phyloP scores from a whole-genome alignment of 225 moss, liverwort and hornwort species.

The Marchantia paleacea region DNA sequence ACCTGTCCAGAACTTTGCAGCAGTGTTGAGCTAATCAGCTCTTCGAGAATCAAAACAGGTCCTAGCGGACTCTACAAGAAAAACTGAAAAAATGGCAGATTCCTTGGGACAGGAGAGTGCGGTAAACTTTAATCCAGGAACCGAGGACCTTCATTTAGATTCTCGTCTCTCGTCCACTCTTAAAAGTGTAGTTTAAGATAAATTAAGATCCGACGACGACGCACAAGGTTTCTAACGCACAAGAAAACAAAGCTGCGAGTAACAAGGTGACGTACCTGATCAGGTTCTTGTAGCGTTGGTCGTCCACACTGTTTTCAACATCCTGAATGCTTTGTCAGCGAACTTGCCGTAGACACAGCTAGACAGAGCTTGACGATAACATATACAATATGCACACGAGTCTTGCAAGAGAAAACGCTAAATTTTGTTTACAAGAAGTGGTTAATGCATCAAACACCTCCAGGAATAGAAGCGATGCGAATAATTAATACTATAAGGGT shows the following conservation, averaged over 20 bases:
- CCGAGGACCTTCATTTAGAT: not conserved
- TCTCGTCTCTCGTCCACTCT: not conserved
- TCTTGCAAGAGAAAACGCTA: too few species aligned
- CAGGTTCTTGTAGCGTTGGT: not conserved
- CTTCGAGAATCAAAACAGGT: not conserved
- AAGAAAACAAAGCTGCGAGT: not conserved
- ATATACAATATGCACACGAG: too few species aligned
- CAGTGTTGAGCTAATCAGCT: not conserved
- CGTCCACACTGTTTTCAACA: not conserved
- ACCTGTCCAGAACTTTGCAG: not conserved
- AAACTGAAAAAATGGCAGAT: not conserved
- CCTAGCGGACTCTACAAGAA: not conserved
- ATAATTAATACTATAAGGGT: too few species aligned
- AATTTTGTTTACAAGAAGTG: too few species aligned
- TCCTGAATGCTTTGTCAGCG: too few species aligned
- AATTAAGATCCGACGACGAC: not conserved
- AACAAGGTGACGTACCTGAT: not conserved
- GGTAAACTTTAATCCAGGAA: not conserved
- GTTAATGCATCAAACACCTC: too few species aligned
- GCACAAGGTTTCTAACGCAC: not conserved
- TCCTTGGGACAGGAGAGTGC: not conserved
- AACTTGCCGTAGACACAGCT: too few species aligned
- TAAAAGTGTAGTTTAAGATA: not conserved
- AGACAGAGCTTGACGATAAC: too few species aligned
- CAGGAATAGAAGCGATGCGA: too few species aligned